phyloP scores from a whole-genome alignment of 768 basidiomycete genomes.

The Termitomyces sp. region DNA sequence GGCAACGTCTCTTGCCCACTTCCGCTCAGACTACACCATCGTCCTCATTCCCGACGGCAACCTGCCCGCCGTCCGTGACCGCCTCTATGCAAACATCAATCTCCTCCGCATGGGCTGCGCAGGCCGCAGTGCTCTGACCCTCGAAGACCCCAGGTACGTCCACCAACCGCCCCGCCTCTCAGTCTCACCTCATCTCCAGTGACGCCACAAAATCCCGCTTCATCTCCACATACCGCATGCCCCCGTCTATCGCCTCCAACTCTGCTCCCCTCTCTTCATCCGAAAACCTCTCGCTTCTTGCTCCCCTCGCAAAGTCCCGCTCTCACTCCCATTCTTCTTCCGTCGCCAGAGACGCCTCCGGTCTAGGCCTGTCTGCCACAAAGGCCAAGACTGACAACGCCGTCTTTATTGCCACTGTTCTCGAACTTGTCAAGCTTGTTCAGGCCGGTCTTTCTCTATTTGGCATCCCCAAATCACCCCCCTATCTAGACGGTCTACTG shows the following conservation, averaged over 20 bases:
- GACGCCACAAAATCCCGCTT: slow-evolving; percentile 81
- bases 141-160: slow-evolving; percentile 65
- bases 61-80: slow-evolving; percentile 56
- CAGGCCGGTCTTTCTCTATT: slow-evolving; percentile 69
- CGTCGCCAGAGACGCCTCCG: background rate
- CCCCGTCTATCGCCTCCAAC: slow-evolving; percentile 26
- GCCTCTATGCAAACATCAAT: slow-evolving; percentile 77
- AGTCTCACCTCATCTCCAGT: slow-evolving; percentile 26
- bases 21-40: slow-evolving; percentile 83
- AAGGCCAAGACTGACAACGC: slow-evolving; percentile 23
- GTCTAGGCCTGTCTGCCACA: no score
- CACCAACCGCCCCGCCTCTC: background rate
- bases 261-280: slow-evolving; percentile 7
- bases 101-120: slow-evolving; percentile 81
- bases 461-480: slow-evolving; percentile 33
- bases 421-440: slow-evolving; percentile 71
- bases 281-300: slow-evolving; percentile 5
- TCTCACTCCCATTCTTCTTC: slow-evolving; percentile 15
- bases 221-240: slow-evolving; percentile 60
- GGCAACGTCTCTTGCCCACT: slow-evolving; percentile 81
- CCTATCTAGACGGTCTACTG: slow-evolving; percentile 56
- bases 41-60: slow-evolving; percentile 71
- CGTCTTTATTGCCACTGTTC: slow-evolving; percentile 58
- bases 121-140: slow-evolving; percentile 68
- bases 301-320: slow-evolving; percentile 12